Conservation (phyloP, 1,284 basidiomycete genomes). For the Melanopsichium pennsylvanicum region DNA sequence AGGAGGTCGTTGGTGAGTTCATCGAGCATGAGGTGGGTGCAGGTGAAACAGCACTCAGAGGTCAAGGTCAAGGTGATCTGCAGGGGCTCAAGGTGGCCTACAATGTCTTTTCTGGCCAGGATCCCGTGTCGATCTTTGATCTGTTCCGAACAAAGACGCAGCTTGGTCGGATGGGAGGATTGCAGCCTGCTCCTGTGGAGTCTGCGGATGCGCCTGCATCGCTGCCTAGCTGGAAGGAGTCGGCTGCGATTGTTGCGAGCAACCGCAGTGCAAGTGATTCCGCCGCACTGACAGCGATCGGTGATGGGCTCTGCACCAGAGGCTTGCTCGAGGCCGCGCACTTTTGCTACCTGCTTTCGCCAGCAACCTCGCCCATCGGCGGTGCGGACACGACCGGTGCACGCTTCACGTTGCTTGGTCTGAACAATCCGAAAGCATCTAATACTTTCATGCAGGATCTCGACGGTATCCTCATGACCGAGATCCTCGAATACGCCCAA, state of each 20-base stretch:
- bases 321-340: conserved; percentile 87
- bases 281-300: conserved; percentile 83
- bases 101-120: conserved; percentile 60
- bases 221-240: conserved; percentile 84
- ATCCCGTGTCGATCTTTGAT: conserved; percentile 51
- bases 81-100: conserved; percentile 62
- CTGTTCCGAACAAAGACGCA: conserved; percentile 56
- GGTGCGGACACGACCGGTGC: conserved; percentile 73
- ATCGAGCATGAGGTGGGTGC: conserved; percentile 76
- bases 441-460: conserved; percentile 74
- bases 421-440: conserved; percentile 71
- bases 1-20: conserved; percentile 87
- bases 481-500: conserved; percentile 90
- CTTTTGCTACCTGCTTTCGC: conserved; percentile 87
- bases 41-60: conserved; percentile 15
- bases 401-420: conserved; percentile 74
- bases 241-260: conserved; percentile 81
- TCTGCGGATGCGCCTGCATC: conserved; percentile 71
- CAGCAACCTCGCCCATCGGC: conserved; percentile 79
- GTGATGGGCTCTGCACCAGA: conserved; percentile 78
- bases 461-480: conserved; percentile 85
- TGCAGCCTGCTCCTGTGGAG: conserved; percentile 44
- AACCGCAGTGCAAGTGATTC: conserved; percentile 74
- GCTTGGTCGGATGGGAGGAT: conserved; percentile 25
- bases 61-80: conserved; percentile 37